Evolutionary conservation across 2,329 filamentous ascomycete species (phyloP).

Genomic region (Exutisphaerella laricina): DNA sequence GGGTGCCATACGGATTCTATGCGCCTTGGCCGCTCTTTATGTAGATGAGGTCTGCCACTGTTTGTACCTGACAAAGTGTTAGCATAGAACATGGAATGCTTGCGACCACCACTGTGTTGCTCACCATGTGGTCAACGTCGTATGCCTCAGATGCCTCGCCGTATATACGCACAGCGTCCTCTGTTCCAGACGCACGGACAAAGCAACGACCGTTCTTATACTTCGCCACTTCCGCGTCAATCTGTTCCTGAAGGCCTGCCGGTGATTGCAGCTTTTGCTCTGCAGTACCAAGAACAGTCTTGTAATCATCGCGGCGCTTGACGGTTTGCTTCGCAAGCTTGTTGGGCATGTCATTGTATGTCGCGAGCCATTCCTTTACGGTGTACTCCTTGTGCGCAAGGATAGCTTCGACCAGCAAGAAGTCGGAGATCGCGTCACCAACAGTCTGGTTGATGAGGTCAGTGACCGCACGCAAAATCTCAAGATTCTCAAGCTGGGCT

Average conservation of each 20-base stretch:
- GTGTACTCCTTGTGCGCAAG: conserved; percentile 92
- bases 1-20: conserved; percentile 6
- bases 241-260: conserved; percentile 71
- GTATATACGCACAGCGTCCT: conserved; percentile 94
- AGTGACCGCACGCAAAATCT: conserved; percentile 73
- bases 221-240: conserved; percentile 82
- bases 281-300: conserved; percentile 69
- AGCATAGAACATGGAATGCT: too few relatives aligned
- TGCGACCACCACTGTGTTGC: too few relatives aligned
- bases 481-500: conserved; percentile 82
- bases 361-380: conserved; percentile 79
- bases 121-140: conserved; percentile 86
- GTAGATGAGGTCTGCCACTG: conserved; percentile 51
- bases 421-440: conserved; percentile 90
- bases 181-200: conserved; percentile 86
- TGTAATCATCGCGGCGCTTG: conserved; percentile 78
- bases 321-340: conserved; percentile 92
- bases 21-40: conserved; percentile 10
- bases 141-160: conserved; percentile 85
- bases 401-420: conserved; percentile 92
- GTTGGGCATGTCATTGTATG: conserved; percentile 91
- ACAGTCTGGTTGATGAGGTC: conserved; percentile 98
- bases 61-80: too few relatives aligned
- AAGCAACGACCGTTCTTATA: conserved; percentile 87
- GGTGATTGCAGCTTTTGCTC: conserved; percentile 82